Evolutionary conservation across 768 basidiomycete genomes (phyloP).

Genomic region (Boletus tomentosulus): DNA sequence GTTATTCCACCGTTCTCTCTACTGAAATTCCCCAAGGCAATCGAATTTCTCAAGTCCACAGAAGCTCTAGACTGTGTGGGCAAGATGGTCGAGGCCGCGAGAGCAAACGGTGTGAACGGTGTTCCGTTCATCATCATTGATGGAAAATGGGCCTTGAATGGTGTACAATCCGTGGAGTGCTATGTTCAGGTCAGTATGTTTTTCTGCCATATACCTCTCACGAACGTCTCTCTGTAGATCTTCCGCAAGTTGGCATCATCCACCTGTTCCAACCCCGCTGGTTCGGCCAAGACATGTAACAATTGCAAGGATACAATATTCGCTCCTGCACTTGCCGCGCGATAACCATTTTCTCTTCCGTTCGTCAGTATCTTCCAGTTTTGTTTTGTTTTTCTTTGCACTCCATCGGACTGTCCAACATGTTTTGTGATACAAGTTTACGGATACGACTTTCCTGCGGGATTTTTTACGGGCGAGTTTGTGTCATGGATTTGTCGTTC

Average conservation of each 20-base stretch:
- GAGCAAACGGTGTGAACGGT: constrained; percentile 43
- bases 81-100: constrained; percentile 37
- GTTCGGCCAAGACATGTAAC: constrained; percentile 14
- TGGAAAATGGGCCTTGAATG: constrained; percentile 41
- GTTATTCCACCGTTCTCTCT: neutral
- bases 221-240: constrained; percentile 16
- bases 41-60: constrained; percentile 39
- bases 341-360: constrained; percentile 13
- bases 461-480: constrained; percentile 9
- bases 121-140: constrained; percentile 51
- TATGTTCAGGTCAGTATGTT: constrained; percentile 34
- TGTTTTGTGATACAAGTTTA: constrained; percentile 11
- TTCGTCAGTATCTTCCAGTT: neutral
- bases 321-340: constrained; percentile 16
- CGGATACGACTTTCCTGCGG: constrained; percentile 16
- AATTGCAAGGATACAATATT: constrained; percentile 20
- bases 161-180: constrained; percentile 40
- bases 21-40: constrained; percentile 27
- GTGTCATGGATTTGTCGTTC: constrained; percentile 11
- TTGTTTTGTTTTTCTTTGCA: neutral
- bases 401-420: constrained; percentile 15
- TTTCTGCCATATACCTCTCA: neutral
- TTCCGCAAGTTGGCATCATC: constrained; percentile 29
- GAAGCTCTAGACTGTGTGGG: constrained; percentile 39
- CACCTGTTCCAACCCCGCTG: constrained; percentile 1